Base-by-base conservation (phyloP, 2,329 filamentous ascomycete genomes). In the Orbilia ellipsospora region DNA sequence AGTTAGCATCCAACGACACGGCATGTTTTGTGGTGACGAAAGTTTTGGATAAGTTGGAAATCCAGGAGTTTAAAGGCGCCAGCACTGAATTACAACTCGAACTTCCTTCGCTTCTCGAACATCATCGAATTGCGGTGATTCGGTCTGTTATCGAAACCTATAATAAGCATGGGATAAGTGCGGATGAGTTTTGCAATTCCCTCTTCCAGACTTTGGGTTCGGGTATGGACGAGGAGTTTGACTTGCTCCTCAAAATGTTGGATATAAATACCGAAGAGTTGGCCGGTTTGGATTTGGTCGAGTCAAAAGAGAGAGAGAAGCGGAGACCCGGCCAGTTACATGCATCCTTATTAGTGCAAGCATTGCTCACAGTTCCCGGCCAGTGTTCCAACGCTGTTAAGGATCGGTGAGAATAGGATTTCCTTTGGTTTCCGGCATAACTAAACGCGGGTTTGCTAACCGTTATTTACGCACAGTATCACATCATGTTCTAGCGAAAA, bases 11-110 rank as follows among this genome's bases (percentile, higher is more conserved):
- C 70, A 98, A 98, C 81, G 94, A 96, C 79, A 91, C 94, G 57
- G 93, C 95, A 4, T 91, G 89, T 23, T 98, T 97, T 80, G 91
- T 96, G 0, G 92, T 93, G 18, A 91, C 94, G 78, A 88, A 89
- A 70, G 89, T 96, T 2, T 84, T 99, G 51, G 92, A 93, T 81
- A 88, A 95, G 64, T 85, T 98, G 10, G 90, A 92, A 82, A 94
- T 92, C 80, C 93, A 97, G 73, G 93, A 97, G 80, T 85, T 99
- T 7, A 85, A 90, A 50, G 88, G 88, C 66, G 92, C 91, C 0
- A 87, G 93, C 67, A 85, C 89, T 57, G 86, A 89, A 79, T 91
- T 96, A 67, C 82, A 90, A 2, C 90, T 92, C 0, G 89, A 92
- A 65, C 86, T 97, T 4, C 86, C 88, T 0, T 87, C 87, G 59